Percentiles rank a stretch among this genome's conserved stretches.
Evolutionary conservation across 257 asterid species (phyloP).

Genomic region (Jacaranda copaia): DNA sequence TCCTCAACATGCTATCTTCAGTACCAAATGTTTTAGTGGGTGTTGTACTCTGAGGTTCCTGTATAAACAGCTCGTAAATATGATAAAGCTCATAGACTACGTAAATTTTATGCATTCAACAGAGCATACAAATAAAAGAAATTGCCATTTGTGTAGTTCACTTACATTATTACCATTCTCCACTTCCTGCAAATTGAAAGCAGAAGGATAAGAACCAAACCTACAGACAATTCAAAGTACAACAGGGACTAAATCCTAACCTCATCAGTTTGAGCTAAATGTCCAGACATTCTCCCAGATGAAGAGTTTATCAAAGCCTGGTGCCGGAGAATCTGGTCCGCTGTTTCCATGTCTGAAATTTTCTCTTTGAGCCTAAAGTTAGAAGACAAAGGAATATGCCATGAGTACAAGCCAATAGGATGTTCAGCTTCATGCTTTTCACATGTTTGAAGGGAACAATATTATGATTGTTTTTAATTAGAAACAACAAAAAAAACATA

Average conservation of each 20-base stretch:
- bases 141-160: constrained; percentile 32
- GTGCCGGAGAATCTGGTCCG: constrained; percentile 62
- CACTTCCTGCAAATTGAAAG: constrained; percentile 54
- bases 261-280: constrained; percentile 46
- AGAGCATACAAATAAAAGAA: constrained; percentile 27
- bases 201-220: constrained; percentile 32
- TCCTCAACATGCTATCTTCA: constrained; percentile 56
- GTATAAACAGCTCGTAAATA: constrained; percentile 35
- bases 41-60: constrained; percentile 60
- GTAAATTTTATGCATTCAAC: constrained; percentile 3
- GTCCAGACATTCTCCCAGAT: constrained; percentile 65
- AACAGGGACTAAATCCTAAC: constrained; percentile 42
- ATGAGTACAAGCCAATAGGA: constrained; percentile 27
- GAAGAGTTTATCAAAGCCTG: constrained; percentile 61
- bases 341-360: constrained; percentile 70
- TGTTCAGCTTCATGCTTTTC: constrained; percentile 25
- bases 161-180: constrained; percentile 83
- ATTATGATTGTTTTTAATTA: background rate
- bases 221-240: background rate
- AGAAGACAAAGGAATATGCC: constrained; percentile 36
- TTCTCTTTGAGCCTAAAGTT: constrained; percentile 75
- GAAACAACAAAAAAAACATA: constrained; percentile 3
- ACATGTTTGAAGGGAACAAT: constrained; percentile 25
- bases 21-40: constrained; percentile 59
- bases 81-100: constrained; percentile 26